Conservation (phyloP, 192 early-diverging fungal species). For the Coemansia sp. region DNA sequence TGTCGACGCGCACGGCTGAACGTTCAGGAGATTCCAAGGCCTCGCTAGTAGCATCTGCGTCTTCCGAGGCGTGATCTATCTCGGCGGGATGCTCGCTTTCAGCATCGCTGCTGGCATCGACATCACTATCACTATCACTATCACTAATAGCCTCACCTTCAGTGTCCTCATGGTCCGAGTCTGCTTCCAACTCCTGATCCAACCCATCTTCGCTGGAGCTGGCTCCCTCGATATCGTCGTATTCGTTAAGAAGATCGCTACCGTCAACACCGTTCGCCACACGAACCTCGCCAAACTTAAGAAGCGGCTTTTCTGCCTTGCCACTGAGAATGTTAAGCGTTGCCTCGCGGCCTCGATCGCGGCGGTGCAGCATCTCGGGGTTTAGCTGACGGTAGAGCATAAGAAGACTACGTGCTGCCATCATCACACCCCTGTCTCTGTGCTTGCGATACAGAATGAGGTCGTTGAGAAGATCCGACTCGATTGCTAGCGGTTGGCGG, state of each 20-base stretch:
- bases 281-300: conserved; percentile 71
- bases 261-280: conserved; percentile 73
- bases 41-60: conserved; percentile 34
- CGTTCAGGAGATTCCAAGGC: neutral
- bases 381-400: conserved; percentile 93
- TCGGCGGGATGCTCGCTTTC: conserved; percentile 52
- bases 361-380: conserved; percentile 88
- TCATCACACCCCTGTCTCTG: conserved; percentile 92
- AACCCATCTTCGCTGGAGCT: neutral
- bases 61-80: conserved; percentile 49
- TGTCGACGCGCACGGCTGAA: conserved; percentile 63
- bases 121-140: neutral
- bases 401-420: conserved; percentile 87
- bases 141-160: conserved; percentile 29
- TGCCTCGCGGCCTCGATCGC: conserved; percentile 89
- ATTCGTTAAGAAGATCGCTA: conserved; percentile 70
- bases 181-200: conserved; percentile 15
- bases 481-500: conserved; percentile 91
- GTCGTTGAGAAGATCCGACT: conserved; percentile 77
- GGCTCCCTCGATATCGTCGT: conserved; percentile 3
- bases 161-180: conserved; percentile 40
- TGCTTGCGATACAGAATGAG: conserved; percentile 91
- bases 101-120: conserved; percentile 52
- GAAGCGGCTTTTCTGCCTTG: conserved; percentile 54
- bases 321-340: conserved; percentile 63